These are phyloP conservation scores for Fusarium falciforme DNA, from an alignment of 2,329 filamentous ascomycete genomes.

Conservation along the genomic window DNA sequence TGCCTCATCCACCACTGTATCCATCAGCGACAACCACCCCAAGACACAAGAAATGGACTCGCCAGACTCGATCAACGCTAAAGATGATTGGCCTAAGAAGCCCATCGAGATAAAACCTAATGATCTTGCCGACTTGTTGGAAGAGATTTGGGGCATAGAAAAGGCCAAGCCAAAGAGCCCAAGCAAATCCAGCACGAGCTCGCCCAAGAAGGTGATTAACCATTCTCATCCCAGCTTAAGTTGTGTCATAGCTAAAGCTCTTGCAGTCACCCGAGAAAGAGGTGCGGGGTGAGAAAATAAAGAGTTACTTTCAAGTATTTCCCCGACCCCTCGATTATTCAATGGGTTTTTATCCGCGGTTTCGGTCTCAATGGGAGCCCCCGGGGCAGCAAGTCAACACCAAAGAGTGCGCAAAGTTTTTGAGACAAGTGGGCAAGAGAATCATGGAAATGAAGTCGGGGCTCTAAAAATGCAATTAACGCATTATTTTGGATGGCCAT, in stretches of 20 bases:
- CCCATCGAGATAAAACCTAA: background rate
- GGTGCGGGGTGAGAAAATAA: background rate
- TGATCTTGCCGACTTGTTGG: background rate
- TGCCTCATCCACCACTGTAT: background rate
- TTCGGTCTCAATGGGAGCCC: too few relatives aligned
- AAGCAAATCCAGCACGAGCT: background rate
- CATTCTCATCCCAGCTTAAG: background rate
- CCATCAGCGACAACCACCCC: background rate
- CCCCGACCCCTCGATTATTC: background rate
- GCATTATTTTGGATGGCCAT: background rate
- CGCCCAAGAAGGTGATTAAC: background rate
- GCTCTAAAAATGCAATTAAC: background rate
- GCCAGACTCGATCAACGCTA: background rate
- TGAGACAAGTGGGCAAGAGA: background rate
- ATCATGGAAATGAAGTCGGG: background rate
- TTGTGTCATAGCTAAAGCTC: background rate
- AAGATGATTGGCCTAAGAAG: background rate
- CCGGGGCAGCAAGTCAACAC: background rate
- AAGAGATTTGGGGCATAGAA: background rate
- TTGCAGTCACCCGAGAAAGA: background rate
- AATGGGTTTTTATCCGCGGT: background rate
- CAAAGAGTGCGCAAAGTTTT: background rate
- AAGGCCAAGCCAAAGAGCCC: background rate
- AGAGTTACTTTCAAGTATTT: background rate
- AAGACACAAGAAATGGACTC: background rate